phyloP scores from a whole-genome alignment of 306 rosid genomes.

The Prunus mume region DNA sequence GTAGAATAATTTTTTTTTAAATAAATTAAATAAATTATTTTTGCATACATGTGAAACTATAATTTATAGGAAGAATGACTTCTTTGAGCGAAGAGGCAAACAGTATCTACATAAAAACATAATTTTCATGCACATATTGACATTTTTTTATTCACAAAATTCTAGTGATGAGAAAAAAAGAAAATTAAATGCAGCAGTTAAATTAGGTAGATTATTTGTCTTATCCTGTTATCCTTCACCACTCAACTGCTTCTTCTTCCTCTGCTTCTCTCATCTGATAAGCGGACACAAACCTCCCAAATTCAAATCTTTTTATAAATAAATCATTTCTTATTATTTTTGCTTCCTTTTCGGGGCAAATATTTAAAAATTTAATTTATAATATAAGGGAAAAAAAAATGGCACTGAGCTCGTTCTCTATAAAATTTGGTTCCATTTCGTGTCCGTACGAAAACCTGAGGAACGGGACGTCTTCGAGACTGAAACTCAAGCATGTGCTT shows the following conservation, averaged over 20 bases:
- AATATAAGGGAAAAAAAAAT: constrained; percentile 16
- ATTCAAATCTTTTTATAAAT: neutral
- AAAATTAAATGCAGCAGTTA: neutral
- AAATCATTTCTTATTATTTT: neutral
- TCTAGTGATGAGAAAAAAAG: too few species aligned
- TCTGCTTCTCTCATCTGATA: neutral
- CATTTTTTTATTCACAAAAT: too few species aligned
- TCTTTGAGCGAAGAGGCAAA: too few species aligned
- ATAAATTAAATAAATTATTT: too few species aligned
- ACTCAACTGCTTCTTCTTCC: neutral
- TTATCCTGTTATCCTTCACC: neutral
- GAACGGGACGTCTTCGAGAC: neutral
- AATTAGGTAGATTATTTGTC: neutral
- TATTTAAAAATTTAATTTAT: neutral
- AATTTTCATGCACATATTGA: neutral
- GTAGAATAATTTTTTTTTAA: too few species aligned
- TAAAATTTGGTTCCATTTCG: constrained; percentile 31
- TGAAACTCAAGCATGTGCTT: constrained; percentile 9
- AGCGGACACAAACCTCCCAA: neutral
- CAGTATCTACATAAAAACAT: neutral
- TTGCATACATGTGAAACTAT: too few species aligned
- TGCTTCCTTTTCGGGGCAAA: neutral
- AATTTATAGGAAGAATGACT: too few species aligned
- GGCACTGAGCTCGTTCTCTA: constrained; percentile 50
- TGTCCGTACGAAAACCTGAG: constrained; percentile 16